Evolutionary conservation across 2,329 filamentous ascomycete genomes (phyloP), one percentile per base, ranked within the genome.

Genomic region (Escovopsis sp.): DNA sequence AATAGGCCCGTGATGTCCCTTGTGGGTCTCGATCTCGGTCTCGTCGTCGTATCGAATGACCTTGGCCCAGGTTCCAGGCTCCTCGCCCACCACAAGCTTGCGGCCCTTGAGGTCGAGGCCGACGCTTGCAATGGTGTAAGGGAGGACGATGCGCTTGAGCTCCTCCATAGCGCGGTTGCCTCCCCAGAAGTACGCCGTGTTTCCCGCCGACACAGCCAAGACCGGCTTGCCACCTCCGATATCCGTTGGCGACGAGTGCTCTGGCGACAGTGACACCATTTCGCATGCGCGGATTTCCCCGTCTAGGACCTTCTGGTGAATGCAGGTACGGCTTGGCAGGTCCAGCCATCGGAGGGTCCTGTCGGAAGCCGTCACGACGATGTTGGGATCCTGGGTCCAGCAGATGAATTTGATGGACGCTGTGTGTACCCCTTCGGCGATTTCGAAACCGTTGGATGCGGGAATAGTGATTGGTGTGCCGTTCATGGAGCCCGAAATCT

Each of bases 271-370:
- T 13, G 74, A 72, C 41, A 84, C 89, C 52, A 96, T 75, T 61
- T 98, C 91, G 65, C 89, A 96, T 9, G 85, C 91, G 48, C 84
- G 86, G 55, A 96, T 89, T 48, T 85, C 74, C 30, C 84, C 85
- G 45, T 94, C 85, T 36, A 96, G 76, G 9, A 73, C 69, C 56
- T 85, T 79, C 44, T 89, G 79, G 36, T 83, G 77, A 45, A 94
- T 76, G 20, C 84, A 79, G 30, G 78, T 71, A 40, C 81, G 79
- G 40, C 77, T 78, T 20, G 85, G 79, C 38, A 96, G 67, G 59
- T 98, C 87, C 68, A 91, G 94, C 91, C 91, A 98, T 43, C 91
- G 79, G 24, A 98, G 74, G 37, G 82, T 86, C 58, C 91, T 93
- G 57, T 95, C 89, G 1, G 86, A 84, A 2, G 89, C 88, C 0